Conservation (phyloP, 169 alveolate species). For the Babesia bovis region DNA sequence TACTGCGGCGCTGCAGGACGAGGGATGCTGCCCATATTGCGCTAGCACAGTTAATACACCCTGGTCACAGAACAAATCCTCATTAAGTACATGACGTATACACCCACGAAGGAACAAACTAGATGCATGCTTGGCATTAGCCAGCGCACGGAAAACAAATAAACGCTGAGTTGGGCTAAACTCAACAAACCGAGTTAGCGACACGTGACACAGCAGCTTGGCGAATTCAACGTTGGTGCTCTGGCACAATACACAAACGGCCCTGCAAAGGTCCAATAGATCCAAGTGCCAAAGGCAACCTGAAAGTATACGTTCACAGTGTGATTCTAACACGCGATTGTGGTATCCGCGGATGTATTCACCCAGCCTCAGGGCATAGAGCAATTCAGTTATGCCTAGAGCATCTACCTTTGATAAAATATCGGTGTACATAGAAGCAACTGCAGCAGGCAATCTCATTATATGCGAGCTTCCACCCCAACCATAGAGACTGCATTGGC, state of each 20-base stretch:
- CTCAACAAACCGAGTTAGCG: conserved; percentile 6
- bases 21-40: conserved; percentile 30
- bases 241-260: conserved; percentile 27
- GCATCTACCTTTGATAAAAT: conserved; percentile 18
- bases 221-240: conserved; percentile 55
- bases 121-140: conserved; percentile 37
- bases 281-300: conserved; percentile 37
- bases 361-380: conserved; percentile 43
- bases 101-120: conserved; percentile 37
- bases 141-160: conserved; percentile 27
- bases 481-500: conserved; percentile 5
- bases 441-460: conserved; percentile 18
- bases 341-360: conserved; percentile 56
- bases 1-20: conserved; percentile 31
- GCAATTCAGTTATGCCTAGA: conserved; percentile 23
- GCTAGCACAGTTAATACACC: conserved; percentile 24
- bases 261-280: conserved; percentile 31
- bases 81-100: background rate
- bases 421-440: conserved; percentile 42
- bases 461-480: conserved; percentile 9
- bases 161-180: conserved; percentile 23
- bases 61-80: conserved; percentile 10
- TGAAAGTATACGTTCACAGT: conserved; percentile 29
- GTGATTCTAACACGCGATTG: conserved; percentile 18
- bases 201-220: conserved; percentile 43